These are phyloP conservation scores for Fusarium sp. DNA, from an alignment of 2,329 filamentous ascomycete species.

Conservation along the genomic window DNA sequence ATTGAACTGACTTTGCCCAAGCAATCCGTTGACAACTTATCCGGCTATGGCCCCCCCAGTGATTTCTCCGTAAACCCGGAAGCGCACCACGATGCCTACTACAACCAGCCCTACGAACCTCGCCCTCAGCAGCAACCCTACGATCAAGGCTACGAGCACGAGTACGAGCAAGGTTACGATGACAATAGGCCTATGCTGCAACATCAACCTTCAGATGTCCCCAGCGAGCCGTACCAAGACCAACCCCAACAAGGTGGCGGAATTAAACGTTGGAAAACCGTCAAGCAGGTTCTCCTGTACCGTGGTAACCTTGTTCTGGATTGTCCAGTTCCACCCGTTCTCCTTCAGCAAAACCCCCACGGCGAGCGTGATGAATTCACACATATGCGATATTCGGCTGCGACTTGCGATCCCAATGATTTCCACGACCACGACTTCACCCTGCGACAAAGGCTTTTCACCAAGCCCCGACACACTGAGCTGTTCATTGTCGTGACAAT, in stretches of 20 bases:
- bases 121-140: constrained; percentile 69
- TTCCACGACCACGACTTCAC: constrained; percentile 94
- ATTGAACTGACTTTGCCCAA: constrained; percentile 44
- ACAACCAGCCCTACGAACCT: constrained; percentile 33
- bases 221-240: constrained; percentile 62
- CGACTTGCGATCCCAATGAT: constrained; percentile 90
- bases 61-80: constrained; percentile 86
- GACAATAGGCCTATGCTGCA: constrained; percentile 83
- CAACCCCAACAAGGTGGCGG: constrained; percentile 57
- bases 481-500: constrained; percentile 97
- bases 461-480: constrained; percentile 92
- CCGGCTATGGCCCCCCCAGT: constrained; percentile 61
- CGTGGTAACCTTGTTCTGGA: constrained; percentile 97
- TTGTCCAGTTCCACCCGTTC: constrained; percentile 90
- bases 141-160: constrained; percentile 75
- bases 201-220: constrained; percentile 65
- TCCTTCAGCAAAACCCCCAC: constrained; percentile 90
- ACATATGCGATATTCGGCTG: constrained; percentile 93
- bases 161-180: constrained; percentile 76
- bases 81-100: constrained; percentile 65
- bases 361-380: constrained; percentile 93
- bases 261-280: constrained; percentile 95
- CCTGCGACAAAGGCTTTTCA: constrained; percentile 89
- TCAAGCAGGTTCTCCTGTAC: constrained; percentile 98
- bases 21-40: constrained; percentile 68